Conservation (phyloP, 2,329 filamentous ascomycete species). For the Alternaria arbusti region DNA sequence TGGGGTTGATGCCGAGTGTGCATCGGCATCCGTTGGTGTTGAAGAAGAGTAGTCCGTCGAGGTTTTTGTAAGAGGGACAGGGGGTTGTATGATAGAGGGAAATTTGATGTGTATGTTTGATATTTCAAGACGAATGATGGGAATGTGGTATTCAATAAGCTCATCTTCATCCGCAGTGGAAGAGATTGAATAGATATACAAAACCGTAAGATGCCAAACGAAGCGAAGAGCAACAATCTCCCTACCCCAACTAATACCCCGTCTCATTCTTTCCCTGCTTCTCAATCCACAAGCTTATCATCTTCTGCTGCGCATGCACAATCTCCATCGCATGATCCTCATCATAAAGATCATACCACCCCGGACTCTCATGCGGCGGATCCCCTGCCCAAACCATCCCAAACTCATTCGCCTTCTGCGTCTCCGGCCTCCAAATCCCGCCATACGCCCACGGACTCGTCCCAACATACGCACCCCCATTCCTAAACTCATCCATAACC, state of each 20-base stretch:
- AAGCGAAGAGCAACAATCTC: neutral
- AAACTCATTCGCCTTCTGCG: slow-evolving; percentile 47
- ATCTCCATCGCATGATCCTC: slow-evolving; percentile 49
- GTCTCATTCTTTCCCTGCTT: slow-evolving; percentile 14
- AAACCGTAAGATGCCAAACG: neutral
- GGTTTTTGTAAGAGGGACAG: slow-evolving; percentile 25
- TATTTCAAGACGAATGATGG: neutral
- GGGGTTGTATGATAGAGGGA: neutral
- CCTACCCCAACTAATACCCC: neutral
- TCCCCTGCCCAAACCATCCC: slow-evolving; percentile 52
- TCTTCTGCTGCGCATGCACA: slow-evolving; percentile 41
- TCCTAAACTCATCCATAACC: slow-evolving; percentile 44
- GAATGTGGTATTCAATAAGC: neutral
- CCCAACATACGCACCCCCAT: slow-evolving; percentile 45
- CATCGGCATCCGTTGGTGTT: slow-evolving; percentile 74
- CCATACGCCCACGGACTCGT: slow-evolving; percentile 51
- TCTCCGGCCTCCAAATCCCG: slow-evolving; percentile 49
- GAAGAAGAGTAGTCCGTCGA: slow-evolving; percentile 32
- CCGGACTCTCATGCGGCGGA: slow-evolving; percentile 49
- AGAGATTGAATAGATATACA: neutral
- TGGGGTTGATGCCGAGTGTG: slow-evolving; percentile 90
- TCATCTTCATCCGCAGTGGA: neutral
- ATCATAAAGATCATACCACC: slow-evolving; percentile 52
- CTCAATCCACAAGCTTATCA: slow-evolving; percentile 38
- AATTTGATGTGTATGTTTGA: neutral